Percentiles rank a stretch among this genome's conserved stretches.
Conservation (phyloP, 1,139 yeast species). For the Magnusiomyces sp. region DNA sequence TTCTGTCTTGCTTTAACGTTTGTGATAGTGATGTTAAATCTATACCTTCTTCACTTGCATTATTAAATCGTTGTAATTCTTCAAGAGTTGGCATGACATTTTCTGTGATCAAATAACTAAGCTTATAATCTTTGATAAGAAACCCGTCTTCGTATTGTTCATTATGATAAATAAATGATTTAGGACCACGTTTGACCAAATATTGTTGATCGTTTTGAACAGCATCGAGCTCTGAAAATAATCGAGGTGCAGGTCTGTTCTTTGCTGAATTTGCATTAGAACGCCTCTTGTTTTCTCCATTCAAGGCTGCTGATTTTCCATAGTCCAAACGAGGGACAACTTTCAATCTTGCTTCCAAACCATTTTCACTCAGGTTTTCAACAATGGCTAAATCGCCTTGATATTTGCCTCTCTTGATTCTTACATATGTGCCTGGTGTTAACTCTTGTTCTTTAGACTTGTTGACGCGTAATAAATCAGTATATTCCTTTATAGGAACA, state of each 20-base stretch:
- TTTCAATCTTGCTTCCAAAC: constrained; percentile 85
- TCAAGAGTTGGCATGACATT: constrained; percentile 82
- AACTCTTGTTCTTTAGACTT: constrained; percentile 82
- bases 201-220: constrained; percentile 52
- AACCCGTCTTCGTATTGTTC: constrained; percentile 90
- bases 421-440: constrained; percentile 85
- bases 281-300: constrained; percentile 40
- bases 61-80: constrained; percentile 76
- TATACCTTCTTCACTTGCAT: constrained; percentile 67
- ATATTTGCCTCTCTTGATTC: constrained; percentile 85
- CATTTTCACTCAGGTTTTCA: constrained; percentile 88
- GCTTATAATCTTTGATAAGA: constrained; percentile 74
- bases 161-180: constrained; percentile 65
- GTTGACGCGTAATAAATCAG: constrained; percentile 83
- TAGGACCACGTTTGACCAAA: constrained; percentile 62
- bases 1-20: constrained; percentile 58
- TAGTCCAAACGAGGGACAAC: constrained; percentile 91
- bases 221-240: constrained; percentile 58
- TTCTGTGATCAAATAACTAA: constrained; percentile 72
- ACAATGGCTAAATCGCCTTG: constrained; percentile 91
- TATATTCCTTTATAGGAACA: constrained; percentile 93
- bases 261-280: constrained; percentile 42
- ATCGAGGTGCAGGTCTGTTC: constrained; percentile 72
- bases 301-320: constrained; percentile 44
- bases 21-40: constrained; percentile 83